These are phyloP conservation scores for Aspergillus tanneri DNA, from an alignment of 2,329 filamentous ascomycete species.

Conservation along the genomic window DNA sequence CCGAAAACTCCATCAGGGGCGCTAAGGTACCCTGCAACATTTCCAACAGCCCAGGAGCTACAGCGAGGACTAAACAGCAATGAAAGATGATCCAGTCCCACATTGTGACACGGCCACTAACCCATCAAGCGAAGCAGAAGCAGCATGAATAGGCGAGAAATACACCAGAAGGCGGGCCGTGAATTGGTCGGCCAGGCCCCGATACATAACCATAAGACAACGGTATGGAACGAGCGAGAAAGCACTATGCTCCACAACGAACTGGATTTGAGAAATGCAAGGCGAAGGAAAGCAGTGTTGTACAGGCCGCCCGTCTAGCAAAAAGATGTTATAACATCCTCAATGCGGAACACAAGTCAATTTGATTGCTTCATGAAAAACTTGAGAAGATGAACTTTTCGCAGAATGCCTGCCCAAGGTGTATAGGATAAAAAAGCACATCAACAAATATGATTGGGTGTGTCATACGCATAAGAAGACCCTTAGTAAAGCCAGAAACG, in stretches of 20 bases:
- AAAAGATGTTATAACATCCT: slow-evolving; percentile 34
- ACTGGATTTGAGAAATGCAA: slow-evolving; percentile 25
- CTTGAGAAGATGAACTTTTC: slow-evolving; percentile 42
- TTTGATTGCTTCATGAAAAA: slow-evolving; percentile 38
- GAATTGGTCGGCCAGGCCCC: slow-evolving; percentile 4
- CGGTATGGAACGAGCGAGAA: slow-evolving; percentile 14
- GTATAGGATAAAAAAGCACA: slow-evolving; percentile 35
- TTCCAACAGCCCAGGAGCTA: slow-evolving; percentile 21
- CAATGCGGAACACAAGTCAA: slow-evolving; percentile 37
- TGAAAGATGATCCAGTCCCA: slow-evolving; percentile 7
- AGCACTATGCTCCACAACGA: slow-evolving; percentile 18
- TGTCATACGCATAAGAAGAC: slow-evolving; percentile 39
- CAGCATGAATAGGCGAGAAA: slow-evolving; percentile 12
- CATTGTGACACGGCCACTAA: not conserved
- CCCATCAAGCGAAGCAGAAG: not conserved
- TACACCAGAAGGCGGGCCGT: not conserved
- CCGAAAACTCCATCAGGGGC: slow-evolving; percentile 19
- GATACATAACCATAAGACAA: slow-evolving; percentile 11
- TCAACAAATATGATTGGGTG: slow-evolving; percentile 38
- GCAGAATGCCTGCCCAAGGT: slow-evolving; percentile 47
- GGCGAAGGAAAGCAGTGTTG: slow-evolving; percentile 30
- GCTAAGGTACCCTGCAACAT: slow-evolving; percentile 14
- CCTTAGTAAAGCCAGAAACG: slow-evolving; percentile 19
- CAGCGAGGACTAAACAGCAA: slow-evolving; percentile 19
- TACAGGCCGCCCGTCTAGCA: slow-evolving; percentile 38